Evolutionary conservation across 306 rosid species (phyloP), one percentile per base, ranked within the genome.

Genomic region (Fragaria vesca): DNA sequence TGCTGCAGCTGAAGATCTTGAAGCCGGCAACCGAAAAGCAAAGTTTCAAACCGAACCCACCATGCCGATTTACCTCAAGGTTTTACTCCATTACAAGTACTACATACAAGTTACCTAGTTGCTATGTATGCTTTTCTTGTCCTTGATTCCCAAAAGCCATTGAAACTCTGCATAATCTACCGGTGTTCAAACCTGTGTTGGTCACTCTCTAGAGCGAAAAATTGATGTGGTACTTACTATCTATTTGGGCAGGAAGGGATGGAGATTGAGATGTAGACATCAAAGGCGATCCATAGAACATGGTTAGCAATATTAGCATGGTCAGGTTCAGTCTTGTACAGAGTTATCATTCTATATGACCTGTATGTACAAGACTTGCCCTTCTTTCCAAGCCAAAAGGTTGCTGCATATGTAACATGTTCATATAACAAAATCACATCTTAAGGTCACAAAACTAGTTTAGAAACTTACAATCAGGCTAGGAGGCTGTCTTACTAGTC

Each of bases 1-100:
- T 13, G 76, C 82, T 89, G 91, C 94, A 93, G 99, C 96, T 1
- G 99, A 96, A 76, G 98, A 96, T 85, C 85, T 90, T 73, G 96
- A 96, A 93, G 86, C 97, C 74, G 99, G 97, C 40, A 77, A 24
- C 6, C 78, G 71, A 38, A 90, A 77, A 76, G 78, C 82, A 30
- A 93, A 81, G 81, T 86, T 93, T 80, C 93, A 87, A 81, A 81
- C 90, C 2, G 98, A 93, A 72, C 97, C 99, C 21, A 93, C 99
- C 55, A 68, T 93, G 79, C 98, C 99, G 0, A 84, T 96, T 70
- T 85, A 81, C 80, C 94, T 96, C 69, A 91, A 93, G 99, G 99
- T 96, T 90, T 61, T 61, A 45, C 58, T 46, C 21, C 60, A 20
- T 46, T 30, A 13, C 71, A 60, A 75, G 60, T 46, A 62, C 43